Evolutionary conservation across 1,284 basidiomycete genomes (phyloP), one percentile per base, ranked within the genome.

Genomic region (Takashimella tepidaria): DNA sequence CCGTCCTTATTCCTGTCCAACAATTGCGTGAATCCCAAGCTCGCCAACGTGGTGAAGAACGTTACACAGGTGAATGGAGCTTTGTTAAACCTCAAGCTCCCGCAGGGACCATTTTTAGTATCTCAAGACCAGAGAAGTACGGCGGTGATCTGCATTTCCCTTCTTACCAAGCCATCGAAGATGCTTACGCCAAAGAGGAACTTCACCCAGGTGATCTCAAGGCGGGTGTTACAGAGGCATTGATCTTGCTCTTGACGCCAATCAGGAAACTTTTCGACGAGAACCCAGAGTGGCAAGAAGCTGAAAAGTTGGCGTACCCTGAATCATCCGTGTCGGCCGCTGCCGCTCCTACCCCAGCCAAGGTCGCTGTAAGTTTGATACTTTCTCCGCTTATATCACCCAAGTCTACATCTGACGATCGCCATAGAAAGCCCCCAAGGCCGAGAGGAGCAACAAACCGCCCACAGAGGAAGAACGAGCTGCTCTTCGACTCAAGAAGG

Each of bases 171-270:
- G 81, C 81, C 26, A 72, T 98, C 58, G 81, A 89, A 72, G 77
- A 79, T n/a, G 88, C 87, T 54, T 98, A 92, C 70, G 83, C 77
- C 25, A 81, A 79, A 53, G 87, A 86, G 75, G 82, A 83, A 57
- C 66, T 98, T 4, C 92, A 97, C 73, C 96, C 95, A 1, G 86
- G 85, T 25, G 96, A 98, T 73, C 77, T 99, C 64, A 99, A 98
- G 79, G 76, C 76, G 6, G 83, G 84, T 1, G 89, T 97, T 5
- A 80, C 83, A n/a, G 83, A 84, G 25, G 87, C 86, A 4, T 85
- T 98, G 65, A 81, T 82, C 62, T 78, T 78, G n/a, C 76, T 99
- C 25, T 77, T 98, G 40, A 84, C 83, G 25, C 95, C 95, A 0
- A 86, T 99, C 49, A 83, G 87, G 61, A 81, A 83, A 61, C 80